A percentile compares a stretch with the other conserved stretches of the same genome.
Evolutionary conservation across 495 filamentous ascomycete genomes (phyloP).

Genomic region (Penicillium longicatenatum): DNA sequence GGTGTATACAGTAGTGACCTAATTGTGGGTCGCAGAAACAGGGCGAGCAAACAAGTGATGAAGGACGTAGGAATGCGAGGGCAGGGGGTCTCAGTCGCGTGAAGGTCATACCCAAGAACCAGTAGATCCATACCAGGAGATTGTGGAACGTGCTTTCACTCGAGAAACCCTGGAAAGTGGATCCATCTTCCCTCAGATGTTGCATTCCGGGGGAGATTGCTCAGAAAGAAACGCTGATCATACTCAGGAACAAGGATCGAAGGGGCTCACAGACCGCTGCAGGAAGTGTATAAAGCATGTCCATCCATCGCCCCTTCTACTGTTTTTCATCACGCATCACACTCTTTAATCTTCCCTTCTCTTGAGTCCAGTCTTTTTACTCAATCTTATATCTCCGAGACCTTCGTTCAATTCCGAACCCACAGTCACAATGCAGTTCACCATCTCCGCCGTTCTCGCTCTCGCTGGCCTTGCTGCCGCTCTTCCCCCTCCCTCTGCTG

Average conservation of each 20-base stretch:
- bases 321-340: constrained; percentile 40
- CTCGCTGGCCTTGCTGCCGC: constrained; percentile 25
- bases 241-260: constrained; percentile 10
- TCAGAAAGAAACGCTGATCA: constrained; percentile 13
- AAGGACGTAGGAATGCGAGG: constrained; percentile 21
- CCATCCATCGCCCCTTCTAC: constrained; percentile 15
- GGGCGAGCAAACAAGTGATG: background rate
- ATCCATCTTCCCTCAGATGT: constrained; percentile 32
- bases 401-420: constrained; percentile 39
- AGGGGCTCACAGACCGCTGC: constrained; percentile 28
- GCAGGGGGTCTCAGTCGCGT: constrained; percentile 11
- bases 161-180: constrained; percentile 20
- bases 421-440: constrained; percentile 42
- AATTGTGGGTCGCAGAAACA: background rate
- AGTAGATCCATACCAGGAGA: constrained; percentile 40
- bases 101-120: constrained; percentile 12
- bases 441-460: constrained; percentile 27
- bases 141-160: constrained; percentile 11
- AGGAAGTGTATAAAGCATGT: constrained; percentile 40
- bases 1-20: background rate
- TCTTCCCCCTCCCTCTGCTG: constrained; percentile 19
- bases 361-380: constrained; percentile 23
- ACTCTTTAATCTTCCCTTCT: constrained; percentile 32
- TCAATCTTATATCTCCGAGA: constrained; percentile 29
- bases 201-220: constrained; percentile 35